Conservation (phyloP, 108 stramenopile species). For the Conticribra weissflogii region DNA sequence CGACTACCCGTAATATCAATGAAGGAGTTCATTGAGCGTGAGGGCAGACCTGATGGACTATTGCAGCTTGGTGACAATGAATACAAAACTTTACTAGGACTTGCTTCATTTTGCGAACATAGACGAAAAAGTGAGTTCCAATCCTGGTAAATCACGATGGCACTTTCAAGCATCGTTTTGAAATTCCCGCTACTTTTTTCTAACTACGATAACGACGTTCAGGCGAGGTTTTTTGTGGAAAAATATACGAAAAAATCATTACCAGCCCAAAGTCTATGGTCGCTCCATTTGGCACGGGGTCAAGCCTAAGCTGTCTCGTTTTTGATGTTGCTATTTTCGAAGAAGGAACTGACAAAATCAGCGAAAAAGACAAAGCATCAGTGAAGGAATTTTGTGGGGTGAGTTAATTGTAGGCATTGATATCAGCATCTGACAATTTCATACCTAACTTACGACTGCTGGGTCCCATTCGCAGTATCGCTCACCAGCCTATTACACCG, state of each 20-base stretch:
- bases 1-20: conserved; percentile 53
- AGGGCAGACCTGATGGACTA: conserved; percentile 55
- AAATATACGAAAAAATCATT: conserved; percentile 26
- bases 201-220: not conserved
- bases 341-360: conserved; percentile 10
- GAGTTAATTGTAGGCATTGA: conserved; percentile 8
- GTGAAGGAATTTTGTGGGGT: conserved; percentile 43
- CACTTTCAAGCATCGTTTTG: too few species aligned
- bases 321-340: conserved; percentile 68
- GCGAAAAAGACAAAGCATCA: not conserved
- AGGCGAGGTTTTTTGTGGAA: conserved; percentile 48
- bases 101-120: conserved; percentile 58
- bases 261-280: conserved; percentile 15
- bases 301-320: conserved; percentile 51
- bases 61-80: conserved; percentile 19
- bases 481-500: conserved; percentile 35
- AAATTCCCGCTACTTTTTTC: too few species aligned
- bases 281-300: conserved; percentile 18
- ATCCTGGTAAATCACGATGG: not conserved
- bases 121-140: conserved; percentile 41
- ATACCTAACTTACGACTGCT: not conserved
- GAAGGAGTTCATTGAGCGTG: conserved; percentile 45
- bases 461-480: conserved; percentile 17
- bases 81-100: conserved; percentile 26
- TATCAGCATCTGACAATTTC: not conserved